phyloP scores from a whole-genome alignment of 805 yeast genomes.

The Kazachstania taianensis region DNA sequence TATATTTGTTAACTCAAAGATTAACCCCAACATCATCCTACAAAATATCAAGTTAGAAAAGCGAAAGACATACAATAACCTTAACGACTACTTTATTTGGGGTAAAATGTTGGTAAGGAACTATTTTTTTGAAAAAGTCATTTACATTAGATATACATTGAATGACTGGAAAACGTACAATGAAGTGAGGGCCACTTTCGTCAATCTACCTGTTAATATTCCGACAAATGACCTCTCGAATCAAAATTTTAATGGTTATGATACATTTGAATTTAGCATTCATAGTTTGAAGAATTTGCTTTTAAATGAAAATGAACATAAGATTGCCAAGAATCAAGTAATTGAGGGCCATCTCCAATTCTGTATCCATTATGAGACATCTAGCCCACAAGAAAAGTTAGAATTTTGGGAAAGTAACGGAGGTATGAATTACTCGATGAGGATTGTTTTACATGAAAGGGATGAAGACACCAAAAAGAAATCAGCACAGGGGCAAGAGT shows the following conservation, averaged over 20 bases:
- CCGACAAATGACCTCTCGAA: background rate
- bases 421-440: slow-evolving; percentile 19
- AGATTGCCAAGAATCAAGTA: slow-evolving; percentile 2
- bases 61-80: slow-evolving; percentile 4
- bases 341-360: slow-evolving; percentile 15
- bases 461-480: background rate
- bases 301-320: slow-evolving; percentile 2
- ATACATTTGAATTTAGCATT: slow-evolving; percentile 23
- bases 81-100: slow-evolving; percentile 17
- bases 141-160: slow-evolving; percentile 62
- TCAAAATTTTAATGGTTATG: slow-evolving; percentile 10
- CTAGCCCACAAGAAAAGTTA: slow-evolving; percentile 5
- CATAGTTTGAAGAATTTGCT: slow-evolving; percentile 10
- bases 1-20: slow-evolving; percentile 15
- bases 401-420: slow-evolving; percentile 27
- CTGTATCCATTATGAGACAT: slow-evolving; percentile 22
- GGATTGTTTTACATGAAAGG: slow-evolving; percentile 7
- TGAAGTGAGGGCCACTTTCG: slow-evolving; percentile 22
- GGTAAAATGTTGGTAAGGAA: slow-evolving; percentile 79
- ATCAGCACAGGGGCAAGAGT: background rate
- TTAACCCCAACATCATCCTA: slow-evolving; percentile 12
- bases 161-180: slow-evolving; percentile 64
- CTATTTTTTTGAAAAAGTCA: slow-evolving; percentile 54
- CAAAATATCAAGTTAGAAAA: slow-evolving; percentile 15
- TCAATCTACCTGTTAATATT: slow-evolving; percentile 14